Percentiles rank a stretch among this genome's conserved stretches.
These are phyloP conservation scores for Fusarium vanettenii DNA, from an alignment of 2,329 filamentous ascomycete genomes.

Conservation along the genomic window DNA sequence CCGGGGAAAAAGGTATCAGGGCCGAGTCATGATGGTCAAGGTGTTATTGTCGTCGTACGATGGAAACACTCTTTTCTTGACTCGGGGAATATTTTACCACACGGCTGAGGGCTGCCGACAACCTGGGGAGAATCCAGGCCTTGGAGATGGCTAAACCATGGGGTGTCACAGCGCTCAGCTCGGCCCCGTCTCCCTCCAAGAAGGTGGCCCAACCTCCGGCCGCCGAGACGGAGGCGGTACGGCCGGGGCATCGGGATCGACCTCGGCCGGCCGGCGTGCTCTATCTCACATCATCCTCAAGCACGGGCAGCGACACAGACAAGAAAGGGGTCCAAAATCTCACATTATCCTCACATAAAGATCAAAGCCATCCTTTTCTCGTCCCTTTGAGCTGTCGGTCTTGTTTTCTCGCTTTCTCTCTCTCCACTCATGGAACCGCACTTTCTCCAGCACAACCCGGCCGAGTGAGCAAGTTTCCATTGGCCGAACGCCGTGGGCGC, in stretches of 20 bases:
- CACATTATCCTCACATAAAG: neutral
- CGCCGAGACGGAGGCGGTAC: constrained; percentile 28
- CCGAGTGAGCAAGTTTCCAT: constrained; percentile 60
- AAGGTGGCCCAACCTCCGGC: constrained; percentile 14
- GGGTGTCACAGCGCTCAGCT: constrained; percentile 13
- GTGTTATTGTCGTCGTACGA: neutral
- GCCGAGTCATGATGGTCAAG: neutral
- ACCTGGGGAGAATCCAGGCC: neutral
- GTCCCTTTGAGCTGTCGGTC: neutral
- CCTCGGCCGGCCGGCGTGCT: constrained; percentile 19
- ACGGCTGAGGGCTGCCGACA: neutral
- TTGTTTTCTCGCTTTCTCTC: constrained; percentile 11
- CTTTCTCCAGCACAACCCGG: constrained; percentile 43
- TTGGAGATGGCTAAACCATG: neutral
- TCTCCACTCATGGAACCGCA: constrained; percentile 22
- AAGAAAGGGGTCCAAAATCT: neutral
- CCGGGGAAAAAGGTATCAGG: neutral
- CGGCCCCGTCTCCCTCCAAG: constrained; percentile 23
- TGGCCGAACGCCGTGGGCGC: constrained; percentile 44
- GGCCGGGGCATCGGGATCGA: constrained; percentile 23
- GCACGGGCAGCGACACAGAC: neutral
- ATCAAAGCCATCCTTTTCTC: neutral
- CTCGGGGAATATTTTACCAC: neutral
- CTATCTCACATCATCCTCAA: constrained; percentile 2
- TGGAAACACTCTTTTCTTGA: neutral